Conservation (phyloP, 768 basidiomycete species). For the Porphyrellus cyaneotinctus region DNA sequence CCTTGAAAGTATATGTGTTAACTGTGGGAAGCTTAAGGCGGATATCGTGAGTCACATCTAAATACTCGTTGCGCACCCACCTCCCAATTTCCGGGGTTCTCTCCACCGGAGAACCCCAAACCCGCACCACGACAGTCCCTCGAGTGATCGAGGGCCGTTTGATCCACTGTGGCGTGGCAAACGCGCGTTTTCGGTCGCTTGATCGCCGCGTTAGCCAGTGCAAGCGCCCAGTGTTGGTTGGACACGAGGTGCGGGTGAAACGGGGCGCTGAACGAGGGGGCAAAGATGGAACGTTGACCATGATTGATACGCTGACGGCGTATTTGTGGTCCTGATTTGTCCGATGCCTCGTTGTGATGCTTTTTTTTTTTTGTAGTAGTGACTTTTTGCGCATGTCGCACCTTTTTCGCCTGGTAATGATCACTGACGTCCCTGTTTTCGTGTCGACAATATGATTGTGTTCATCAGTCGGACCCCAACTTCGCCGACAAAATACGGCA, state of each 20-base stretch:
- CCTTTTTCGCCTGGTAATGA: constrained; percentile 33
- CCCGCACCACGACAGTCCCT: constrained; percentile 77
- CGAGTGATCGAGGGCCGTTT: constrained; percentile 79
- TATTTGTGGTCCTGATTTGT: constrained; percentile 21
- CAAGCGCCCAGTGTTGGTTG: constrained; percentile 72
- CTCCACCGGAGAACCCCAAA: constrained; percentile 94
- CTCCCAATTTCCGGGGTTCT: constrained; percentile 99
- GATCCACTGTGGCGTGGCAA: constrained; percentile 70
- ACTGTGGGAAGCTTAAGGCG: constrained; percentile 96
- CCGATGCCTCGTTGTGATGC: constrained; percentile 60
- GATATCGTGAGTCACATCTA: constrained; percentile 88
- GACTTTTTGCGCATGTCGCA: constrained; percentile 25
- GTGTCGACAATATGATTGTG: constrained; percentile 26
- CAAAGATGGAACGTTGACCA: constrained; percentile 43
- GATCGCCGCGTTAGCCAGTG: constrained; percentile 77
- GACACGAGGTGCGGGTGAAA: constrained; percentile 93
- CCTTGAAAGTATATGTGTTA: constrained; percentile 96
- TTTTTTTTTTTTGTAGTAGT: constrained; percentile 31
- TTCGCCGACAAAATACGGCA: constrained; percentile 88
- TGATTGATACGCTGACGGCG: constrained; percentile 25
- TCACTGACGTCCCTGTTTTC: constrained; percentile 53
- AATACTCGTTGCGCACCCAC: constrained; percentile 90
- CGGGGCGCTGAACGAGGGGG: constrained; percentile 98
- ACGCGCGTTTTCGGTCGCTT: constrained; percentile 93
- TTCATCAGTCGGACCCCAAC: constrained; percentile 68